Base-by-base conservation (phyloP, 768 basidiomycete genomes). In the Scleroderma citrinum region DNA sequence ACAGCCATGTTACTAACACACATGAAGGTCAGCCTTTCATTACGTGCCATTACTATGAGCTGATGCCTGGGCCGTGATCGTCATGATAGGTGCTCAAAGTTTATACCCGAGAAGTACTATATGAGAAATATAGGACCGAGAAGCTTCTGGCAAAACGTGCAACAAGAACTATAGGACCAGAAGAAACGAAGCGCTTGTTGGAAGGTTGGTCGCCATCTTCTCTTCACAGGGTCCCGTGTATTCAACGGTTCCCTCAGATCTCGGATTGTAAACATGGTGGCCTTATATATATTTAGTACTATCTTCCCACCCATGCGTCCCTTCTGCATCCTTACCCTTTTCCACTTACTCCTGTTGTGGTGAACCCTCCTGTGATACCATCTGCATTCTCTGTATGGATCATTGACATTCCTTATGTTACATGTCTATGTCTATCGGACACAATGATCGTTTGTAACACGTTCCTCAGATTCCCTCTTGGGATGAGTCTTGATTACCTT, bases 91-190 rank as follows among this genome's bases (percentile, higher is more conserved):
- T 86, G 59, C 74, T 95, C 52, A 92, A 90, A 70, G 79, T 73
- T 39, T 82, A 81, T 50, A 94, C 92, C 29, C 84, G 84, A 58
- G 89, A 95, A 64, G 87, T 92, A 49, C 69, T 94, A 67, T 97
- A 97, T 65, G 94, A 97, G 73, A 85, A 84, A 59, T 97, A 85
- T 68, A 76, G 94, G 61, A 93, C 90, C 1, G 91, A 92, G 72
- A 92, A 92, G 68, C 78, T 93, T 48, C 80, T 93, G 17, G 89
- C 87, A 39, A 78, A 88, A 55, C 85, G 91, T 54, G 90, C 87
- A 19, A 92, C 90, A 19, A 76, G 78, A 57, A 77, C 81, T 55
- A 89, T 92, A 57, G 80, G 82, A 46, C 83, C 87, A 45, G 83
- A 82, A 55, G 80, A 89, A 60, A 73, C 82, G 57, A 78, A 82